phyloP scores from a whole-genome alignment of 192 early-diverging fungal species.

The Diversispora epigaea region DNA sequence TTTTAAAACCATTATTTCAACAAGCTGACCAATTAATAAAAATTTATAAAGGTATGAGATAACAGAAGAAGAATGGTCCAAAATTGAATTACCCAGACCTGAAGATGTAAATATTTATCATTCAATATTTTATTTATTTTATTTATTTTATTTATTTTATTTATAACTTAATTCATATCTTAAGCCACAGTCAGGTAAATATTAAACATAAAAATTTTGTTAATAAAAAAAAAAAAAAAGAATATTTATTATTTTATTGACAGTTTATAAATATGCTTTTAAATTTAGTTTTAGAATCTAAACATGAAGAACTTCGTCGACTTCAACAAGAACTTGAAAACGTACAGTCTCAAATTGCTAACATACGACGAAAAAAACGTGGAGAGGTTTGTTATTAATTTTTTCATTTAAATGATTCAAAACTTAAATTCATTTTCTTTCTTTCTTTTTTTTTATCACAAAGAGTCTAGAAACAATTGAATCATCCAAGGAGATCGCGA shows the following conservation, averaged over 20 bases:
- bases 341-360: conserved; percentile 58
- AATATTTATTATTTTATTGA: not conserved
- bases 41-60: conserved; percentile 63
- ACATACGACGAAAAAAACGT: conserved; percentile 42
- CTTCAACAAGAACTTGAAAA: conserved; percentile 60
- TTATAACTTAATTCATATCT: not conserved
- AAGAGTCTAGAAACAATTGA: not conserved
- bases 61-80: conserved; percentile 63
- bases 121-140: not conserved
- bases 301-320: conserved; percentile 58
- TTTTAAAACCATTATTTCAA: too few relatives aligned
- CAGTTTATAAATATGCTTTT: not conserved
- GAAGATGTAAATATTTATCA: conserved; percentile 59
- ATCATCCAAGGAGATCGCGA: not conserved
- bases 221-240: too few relatives aligned
- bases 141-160: not conserved
- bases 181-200: conserved; percentile 27
- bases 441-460: not conserved
- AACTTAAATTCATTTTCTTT: not conserved
- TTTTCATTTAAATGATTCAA: not conserved
- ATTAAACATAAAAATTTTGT: too few relatives aligned
- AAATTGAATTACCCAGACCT: conserved; percentile 68
- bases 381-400: conserved; percentile 17
- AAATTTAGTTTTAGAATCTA: conserved; percentile 56
- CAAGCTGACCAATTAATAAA: not conserved